Evolutionary conservation across 2,329 filamentous ascomycete genomes (phyloP).

Genomic region (Shiraia sp.): DNA sequence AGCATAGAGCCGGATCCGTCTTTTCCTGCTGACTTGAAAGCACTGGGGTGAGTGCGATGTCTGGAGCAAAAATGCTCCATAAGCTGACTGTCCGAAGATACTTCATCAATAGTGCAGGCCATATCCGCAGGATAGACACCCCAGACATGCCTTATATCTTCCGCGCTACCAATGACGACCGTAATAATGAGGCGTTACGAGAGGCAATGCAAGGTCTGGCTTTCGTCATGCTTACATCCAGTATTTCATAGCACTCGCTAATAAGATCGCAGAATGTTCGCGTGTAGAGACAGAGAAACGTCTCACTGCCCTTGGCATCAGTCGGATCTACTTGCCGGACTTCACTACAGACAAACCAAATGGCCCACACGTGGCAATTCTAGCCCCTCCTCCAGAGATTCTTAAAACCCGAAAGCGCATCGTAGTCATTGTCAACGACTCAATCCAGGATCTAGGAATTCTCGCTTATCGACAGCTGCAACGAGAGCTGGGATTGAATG

Average conservation of each 20-base stretch:
- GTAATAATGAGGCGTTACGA: slow-evolving; percentile 75
- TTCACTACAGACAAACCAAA: slow-evolving; percentile 45
- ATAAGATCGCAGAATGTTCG: slow-evolving; percentile 59
- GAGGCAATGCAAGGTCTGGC: slow-evolving; percentile 68
- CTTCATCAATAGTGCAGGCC: slow-evolving; percentile 74
- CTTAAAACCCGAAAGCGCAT: slow-evolving; percentile 64
- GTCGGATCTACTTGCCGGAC: slow-evolving; percentile 65
- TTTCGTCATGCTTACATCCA: not conserved
- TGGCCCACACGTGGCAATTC: slow-evolving; percentile 69
- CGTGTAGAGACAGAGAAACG: slow-evolving; percentile 64
- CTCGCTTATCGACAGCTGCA: slow-evolving; percentile 71
- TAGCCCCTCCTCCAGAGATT: slow-evolving; percentile 58
- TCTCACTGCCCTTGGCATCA: slow-evolving; percentile 63
- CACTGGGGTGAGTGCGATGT: slow-evolving; percentile 66
- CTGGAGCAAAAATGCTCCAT: not conserved
- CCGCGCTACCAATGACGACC: slow-evolving; percentile 72
- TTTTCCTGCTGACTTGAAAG: slow-evolving; percentile 67
- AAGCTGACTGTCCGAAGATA: slow-evolving; percentile 61
- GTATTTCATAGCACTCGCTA: slow-evolving; percentile 2
- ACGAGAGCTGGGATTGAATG: slow-evolving; percentile 66
- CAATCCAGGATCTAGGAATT: slow-evolving; percentile 75
- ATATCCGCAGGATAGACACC: slow-evolving; percentile 71
- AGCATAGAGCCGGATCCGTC: slow-evolving; percentile 68
- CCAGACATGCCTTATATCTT: slow-evolving; percentile 74
- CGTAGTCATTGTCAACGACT: slow-evolving; percentile 77